These are phyloP conservation scores for Neonectria ditissima DNA, from an alignment of 2,329 filamentous ascomycete genomes.

Conservation along the genomic window DNA sequence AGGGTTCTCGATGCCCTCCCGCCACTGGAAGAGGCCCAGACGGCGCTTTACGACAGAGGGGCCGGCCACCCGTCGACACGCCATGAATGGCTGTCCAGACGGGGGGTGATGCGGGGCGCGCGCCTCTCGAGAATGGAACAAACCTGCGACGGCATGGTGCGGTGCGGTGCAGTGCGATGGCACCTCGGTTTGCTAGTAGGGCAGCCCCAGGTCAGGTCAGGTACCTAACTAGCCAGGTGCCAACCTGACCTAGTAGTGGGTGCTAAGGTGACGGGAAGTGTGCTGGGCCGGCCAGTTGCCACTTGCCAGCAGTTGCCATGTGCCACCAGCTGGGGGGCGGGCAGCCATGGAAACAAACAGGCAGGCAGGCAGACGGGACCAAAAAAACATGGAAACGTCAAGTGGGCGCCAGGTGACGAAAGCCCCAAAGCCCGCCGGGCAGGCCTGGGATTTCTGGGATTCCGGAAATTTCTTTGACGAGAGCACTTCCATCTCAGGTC, in stretches of 20 bases:
- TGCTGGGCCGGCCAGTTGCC: not conserved
- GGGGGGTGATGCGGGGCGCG: slow-evolving; percentile 12
- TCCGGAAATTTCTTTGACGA: not conserved
- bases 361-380: not conserved
- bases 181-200: slow-evolving; percentile 3
- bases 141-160: slow-evolving; percentile 13
- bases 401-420: not conserved
- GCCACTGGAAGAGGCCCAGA: not conserved
- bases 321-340: slow-evolving; percentile 15
- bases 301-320: slow-evolving; percentile 4
- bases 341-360: slow-evolving; percentile 11
- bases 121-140: slow-evolving; percentile 4
- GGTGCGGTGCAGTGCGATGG: slow-evolving; percentile 25
- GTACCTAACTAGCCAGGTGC: slow-evolving; percentile 3
- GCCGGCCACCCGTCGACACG: slow-evolving; percentile 7
- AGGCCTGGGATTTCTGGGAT: not conserved
- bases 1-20: slow-evolving; percentile 1
- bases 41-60: not conserved
- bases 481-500: not conserved
- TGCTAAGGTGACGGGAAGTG: no score
- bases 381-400: not conserved
- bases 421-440: not conserved
- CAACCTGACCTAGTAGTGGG: no score
- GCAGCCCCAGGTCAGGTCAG: no score
- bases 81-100: slow-evolving; percentile 12